A percentile compares a stretch with the other conserved stretches of the same genome.
Evolutionary conservation across 345 rosid species (phyloP).

Genomic region (Hibiscus tridactylites): DNA sequence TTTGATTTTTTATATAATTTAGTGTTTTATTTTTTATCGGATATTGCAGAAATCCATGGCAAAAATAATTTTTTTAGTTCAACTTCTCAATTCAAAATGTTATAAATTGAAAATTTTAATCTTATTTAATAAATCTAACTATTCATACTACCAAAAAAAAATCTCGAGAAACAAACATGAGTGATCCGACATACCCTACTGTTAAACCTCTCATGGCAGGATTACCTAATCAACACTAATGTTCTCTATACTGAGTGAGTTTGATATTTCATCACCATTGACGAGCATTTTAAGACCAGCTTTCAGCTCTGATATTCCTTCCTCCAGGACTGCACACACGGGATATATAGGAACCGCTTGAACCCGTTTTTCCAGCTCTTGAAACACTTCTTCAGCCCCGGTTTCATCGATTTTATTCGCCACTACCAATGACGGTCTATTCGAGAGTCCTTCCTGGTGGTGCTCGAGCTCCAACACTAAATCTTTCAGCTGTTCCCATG

Average conservation of each 20-base stretch:
- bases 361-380: slow-evolving; percentile 61
- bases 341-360: slow-evolving; percentile 54
- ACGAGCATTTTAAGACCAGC: slow-evolving; percentile 68
- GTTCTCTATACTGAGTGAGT: slow-evolving; percentile 38
- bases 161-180: no score
- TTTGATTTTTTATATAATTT: no score
- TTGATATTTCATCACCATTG: slow-evolving; percentile 27
- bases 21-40: no score
- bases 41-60: no score
- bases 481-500: slow-evolving; percentile 83
- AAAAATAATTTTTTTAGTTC: no score
- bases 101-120: no score
- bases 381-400: slow-evolving; percentile 51
- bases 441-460: slow-evolving; percentile 74
- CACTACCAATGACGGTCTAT: slow-evolving; percentile 62
- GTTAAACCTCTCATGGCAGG: neutral
- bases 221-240: slow-evolving; percentile 30
- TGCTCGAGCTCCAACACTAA: slow-evolving; percentile 69
- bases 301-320: slow-evolving; percentile 75
- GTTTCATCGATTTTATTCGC: slow-evolving; percentile 86
- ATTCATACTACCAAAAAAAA: no score
- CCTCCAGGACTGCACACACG: slow-evolving; percentile 75
- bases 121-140: no score
- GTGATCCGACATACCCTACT: neutral
- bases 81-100: no score